Evolutionary conservation across 2,329 filamentous ascomycete genomes (phyloP), one percentile per base, ranked within the genome.

Genomic region (Daldinia sp.): DNA sequence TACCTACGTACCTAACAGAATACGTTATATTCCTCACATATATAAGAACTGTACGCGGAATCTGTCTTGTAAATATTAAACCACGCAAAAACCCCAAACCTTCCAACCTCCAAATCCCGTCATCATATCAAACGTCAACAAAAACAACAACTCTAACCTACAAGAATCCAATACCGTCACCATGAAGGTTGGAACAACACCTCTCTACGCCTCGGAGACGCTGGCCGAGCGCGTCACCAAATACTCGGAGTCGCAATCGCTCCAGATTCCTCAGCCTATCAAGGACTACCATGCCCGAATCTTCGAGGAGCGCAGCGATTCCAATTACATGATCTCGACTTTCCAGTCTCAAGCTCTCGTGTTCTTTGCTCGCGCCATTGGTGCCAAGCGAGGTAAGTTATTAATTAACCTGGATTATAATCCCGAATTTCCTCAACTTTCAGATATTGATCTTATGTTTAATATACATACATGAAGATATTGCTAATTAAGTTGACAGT

Each of bases 321-420:
- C 81, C 9, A 67, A 77, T 30, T 80, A 80, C 70, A 78, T 83
- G 78, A 82, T 80, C 64, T 82, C 81, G 42, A 77, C 78, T 59
- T 82, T 81, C 48, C 80, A 84, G 74, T 79, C 79, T 3, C 80
- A 82, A 74, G 78, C 77, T 37, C 77, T 82, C 26, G 71, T 81
- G 50, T 81, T 83, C 69, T 77, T 85, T 2, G 79, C 82, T 10
- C 78, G 79, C 55, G 72, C 79, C 2, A 75, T 81, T 30, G 81
- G 81, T 0, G 81, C 82, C 39, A 83, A 82, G 74, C 74, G 80
- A 73, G 77, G 81, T 82, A 64, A 60, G 73, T 68, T 12, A 23
- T 23, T 39, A 1, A 23, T 23, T 39, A 1, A 35, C 12, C 12
- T 4, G 26, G 13, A 9, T 18, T 20, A 1, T 15, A 6, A n/a